phyloP scores from a whole-genome alignment of 768 basidiomycete species.

The Russula compacta region DNA sequence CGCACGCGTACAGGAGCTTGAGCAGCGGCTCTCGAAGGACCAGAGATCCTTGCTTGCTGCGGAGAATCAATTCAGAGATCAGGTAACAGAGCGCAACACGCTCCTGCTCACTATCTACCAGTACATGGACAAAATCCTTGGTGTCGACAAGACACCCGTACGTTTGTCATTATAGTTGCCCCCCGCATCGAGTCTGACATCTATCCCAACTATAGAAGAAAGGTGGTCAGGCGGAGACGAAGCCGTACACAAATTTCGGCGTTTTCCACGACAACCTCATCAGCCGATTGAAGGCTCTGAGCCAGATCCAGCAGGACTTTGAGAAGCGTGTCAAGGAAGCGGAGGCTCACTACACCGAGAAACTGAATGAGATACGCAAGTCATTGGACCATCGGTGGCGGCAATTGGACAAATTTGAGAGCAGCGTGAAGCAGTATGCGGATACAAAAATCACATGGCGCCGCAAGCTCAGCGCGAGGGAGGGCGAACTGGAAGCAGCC shows the following conservation, averaged over 20 bases:
- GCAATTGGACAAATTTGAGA: constrained; percentile 89
- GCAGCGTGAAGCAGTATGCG: constrained; percentile 69
- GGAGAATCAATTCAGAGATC: constrained; percentile 81
- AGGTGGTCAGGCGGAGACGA: constrained; percentile 67
- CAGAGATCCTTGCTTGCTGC: constrained; percentile 60
- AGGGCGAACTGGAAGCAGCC: constrained; percentile 82
- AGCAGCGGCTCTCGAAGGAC: constrained; percentile 73
- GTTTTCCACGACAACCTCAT: constrained; percentile 95
- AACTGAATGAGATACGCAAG: constrained; percentile 68
- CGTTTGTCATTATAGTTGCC: constrained; percentile 25
- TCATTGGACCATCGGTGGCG: constrained; percentile 85
- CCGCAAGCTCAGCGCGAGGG: constrained; percentile 68
- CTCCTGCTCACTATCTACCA: constrained; percentile 88
- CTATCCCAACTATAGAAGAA: constrained; percentile 46
- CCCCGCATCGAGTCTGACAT: not conserved
- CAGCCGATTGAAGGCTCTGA: constrained; percentile 73
- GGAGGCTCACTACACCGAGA: constrained; percentile 64
- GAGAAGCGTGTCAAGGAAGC: constrained; percentile 77
- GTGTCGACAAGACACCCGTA: constrained; percentile 79
- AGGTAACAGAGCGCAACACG: constrained; percentile 88
- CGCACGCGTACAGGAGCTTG: constrained; percentile 61
- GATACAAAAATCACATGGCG: constrained; percentile 81
- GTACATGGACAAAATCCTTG: constrained; percentile 89
- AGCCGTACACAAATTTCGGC: constrained; percentile 87
- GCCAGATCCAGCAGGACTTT: constrained; percentile 77